Conservation (phyloP, 129 eudicot species). For the Cynara cardunculus region DNA sequence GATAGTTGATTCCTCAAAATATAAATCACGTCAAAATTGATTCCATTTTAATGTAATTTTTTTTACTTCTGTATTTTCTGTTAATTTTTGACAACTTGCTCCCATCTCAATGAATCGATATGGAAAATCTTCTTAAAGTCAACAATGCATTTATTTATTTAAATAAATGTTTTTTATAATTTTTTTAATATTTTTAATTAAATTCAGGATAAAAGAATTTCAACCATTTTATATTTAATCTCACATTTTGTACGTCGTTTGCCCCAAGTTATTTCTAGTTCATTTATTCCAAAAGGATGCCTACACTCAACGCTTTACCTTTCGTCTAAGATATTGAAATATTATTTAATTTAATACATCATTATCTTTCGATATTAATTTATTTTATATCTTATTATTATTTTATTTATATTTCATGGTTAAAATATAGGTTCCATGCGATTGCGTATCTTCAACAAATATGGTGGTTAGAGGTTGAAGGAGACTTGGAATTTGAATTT, state of each 20-base stretch:
- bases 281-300: constrained; percentile 16
- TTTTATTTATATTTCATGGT: neutral
- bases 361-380: neutral
- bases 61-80: neutral
- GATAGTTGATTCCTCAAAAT: no score
- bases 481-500: constrained; percentile 67
- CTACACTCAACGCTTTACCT: constrained; percentile 27
- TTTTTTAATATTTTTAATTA: neutral
- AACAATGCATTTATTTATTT: neutral
- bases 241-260: no score
- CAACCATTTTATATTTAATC: neutral
- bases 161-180: neutral
- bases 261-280: no score
- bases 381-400: neutral
- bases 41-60: no score
- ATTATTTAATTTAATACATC: neutral
- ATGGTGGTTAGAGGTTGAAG: constrained; percentile 92
- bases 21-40: no score
- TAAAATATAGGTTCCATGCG: constrained; percentile 46
- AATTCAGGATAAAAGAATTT: neutral
- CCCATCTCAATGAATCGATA: neutral
- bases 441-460: constrained; percentile 83
- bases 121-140: neutral
- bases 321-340: constrained; percentile 22
- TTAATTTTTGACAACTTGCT: constrained; percentile 12